Evolutionary conservation across 176 grass and related monocot species (phyloP), one percentile per base, ranked within the genome.

Genomic region (Pontederia paniculata): DNA sequence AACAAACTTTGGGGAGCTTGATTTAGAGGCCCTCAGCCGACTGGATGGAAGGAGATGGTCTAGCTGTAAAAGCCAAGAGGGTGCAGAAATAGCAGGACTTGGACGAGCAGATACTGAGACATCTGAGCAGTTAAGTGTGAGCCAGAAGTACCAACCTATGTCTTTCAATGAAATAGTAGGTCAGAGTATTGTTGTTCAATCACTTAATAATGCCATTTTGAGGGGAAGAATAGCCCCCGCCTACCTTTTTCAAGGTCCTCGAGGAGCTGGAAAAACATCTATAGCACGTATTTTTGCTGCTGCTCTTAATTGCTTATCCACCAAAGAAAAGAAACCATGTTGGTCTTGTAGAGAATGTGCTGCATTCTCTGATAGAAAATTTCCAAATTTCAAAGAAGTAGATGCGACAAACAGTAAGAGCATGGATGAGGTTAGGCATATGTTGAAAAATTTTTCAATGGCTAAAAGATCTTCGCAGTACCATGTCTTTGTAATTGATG

Each of bases 231-330:
- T 95, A 68, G 84, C 89, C 42, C 77, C 81, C 52, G 77, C 89
- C 41, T 95, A 95, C 78, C 73, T 95, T 66, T 84, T 95, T 79
- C 81, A 95, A 69, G 89, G 84, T 52, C 89, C 84, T 45, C 89
- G 84, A 56, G 89, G 89, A 53, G 88, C 84, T 53, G 84, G 89
- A 54, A 88, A 95, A 81, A 84, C 84, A 66, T 82, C 80, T 16
- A 54, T 63, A 15, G 80, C 89, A 23, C 76, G 77, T 52, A 75
- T 95, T 76, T 88, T 84, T 74, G 68, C 89, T 56, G 60, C 81
- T 28, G 77, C 84, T 23, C 54, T 95, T 46, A 78, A 67, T 70
- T 95, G 84, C 63, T 52, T 74, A 52, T 58, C 75, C 52, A 70
- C 45, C 45, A 71, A 44, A 67, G 80, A 81, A 45, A 95, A 23